Evolutionary conservation across 345 rosid genomes (phyloP), one percentile per base, ranked within the genome.

Genomic region (Orychophragmus violaceus): DNA sequence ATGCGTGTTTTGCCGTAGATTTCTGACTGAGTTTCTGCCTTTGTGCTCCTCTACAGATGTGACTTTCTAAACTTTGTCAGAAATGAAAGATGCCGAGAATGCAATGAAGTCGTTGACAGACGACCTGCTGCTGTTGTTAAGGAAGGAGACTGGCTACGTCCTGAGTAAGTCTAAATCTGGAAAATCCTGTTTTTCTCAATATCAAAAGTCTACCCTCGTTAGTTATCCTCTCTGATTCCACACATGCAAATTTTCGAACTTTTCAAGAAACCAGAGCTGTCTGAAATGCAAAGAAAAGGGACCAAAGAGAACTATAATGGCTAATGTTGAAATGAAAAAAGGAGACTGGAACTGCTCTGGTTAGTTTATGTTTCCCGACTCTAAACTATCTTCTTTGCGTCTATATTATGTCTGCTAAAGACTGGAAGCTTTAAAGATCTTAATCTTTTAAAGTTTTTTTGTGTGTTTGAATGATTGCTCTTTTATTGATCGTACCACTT

Each of bases 141-240:
- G 86, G 81, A 79, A 70, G 94, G 91, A 54, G 94, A 88, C 48
- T 93, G 98, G 97, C 68, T 61, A 65, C 89, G 98, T 77, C 51
- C 83, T 11, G 69, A 75, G 96, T 89, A 75, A 77, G 95, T 77
- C n/a, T 69, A n/a, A 46, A 44, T 8, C 48, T 18, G 13, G 32
- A 16, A 49, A 28, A 17, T 28, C 44, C 18, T 22, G 0, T 32
- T n/a, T n/a, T n/a, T 2, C 1, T 41, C 16, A 0, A 36, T 36
- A 56, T 24, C n/a, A n/a, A n/a, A n/a, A 14, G 61, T n/a, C n/a
- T n/a, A n/a, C n/a, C 23, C 22, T 76, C 55, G 59, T 36, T 68
- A 5, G 46, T 59, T 51, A 56, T 6, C 30, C 41, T 76, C 30
- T 4, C 72, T 70, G 30, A 27, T n/a, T 33, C 52, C 56, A 69